Evolutionary conservation across 352 stramenopile genomes (phyloP), one percentile per base, ranked within the genome.

Genomic region (Phytophthora constricta): DNA sequence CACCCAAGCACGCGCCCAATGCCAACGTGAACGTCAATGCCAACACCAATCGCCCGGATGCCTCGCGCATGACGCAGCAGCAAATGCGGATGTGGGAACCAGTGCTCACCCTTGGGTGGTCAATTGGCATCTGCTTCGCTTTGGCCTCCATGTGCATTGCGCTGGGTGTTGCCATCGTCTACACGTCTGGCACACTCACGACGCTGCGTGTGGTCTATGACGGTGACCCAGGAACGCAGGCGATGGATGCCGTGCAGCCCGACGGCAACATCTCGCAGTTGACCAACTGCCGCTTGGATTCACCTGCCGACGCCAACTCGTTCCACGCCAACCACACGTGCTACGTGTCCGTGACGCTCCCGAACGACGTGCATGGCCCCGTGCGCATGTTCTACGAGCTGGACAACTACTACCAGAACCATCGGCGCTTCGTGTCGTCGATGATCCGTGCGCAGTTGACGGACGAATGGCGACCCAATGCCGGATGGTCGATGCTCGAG

Each of bases 261-360:
- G 69, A 79, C 28, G 81, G 79, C 16, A 66, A 31, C 2, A 62
- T 93, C 7, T 51, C 68, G 2, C 53, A 80, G 34, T 31, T 86
- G 3, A 26, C 47, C 16, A 93, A 91, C n/a, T 93, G 85, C 47
- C 69, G 73, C 1, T 59, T 93, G 9, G 59, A 84, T 31, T 61
- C 52, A 17, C 41, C 65, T 0, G 42, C 72, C 0, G 63, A 77
- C 26, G 81, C 81, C 56, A 87, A 93, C 54, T 83, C 70, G 64
- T 93, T 93, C 62, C 69, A 89, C 47, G 82, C 80, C n/a, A 67
- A 85, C 37, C 79, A 91, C 70, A 93, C 86, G 34, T 93, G 86
- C 72, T 92, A 68, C 53, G 72, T 92, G 27, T 81, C 65, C 1
- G 70, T 91, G 56, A 92, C 67, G 48, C 69, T 93, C 17, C 61